Evolutionary conservation across 73 alveolate species (phyloP).

Genomic region (Blepharisma japonicum): DNA sequence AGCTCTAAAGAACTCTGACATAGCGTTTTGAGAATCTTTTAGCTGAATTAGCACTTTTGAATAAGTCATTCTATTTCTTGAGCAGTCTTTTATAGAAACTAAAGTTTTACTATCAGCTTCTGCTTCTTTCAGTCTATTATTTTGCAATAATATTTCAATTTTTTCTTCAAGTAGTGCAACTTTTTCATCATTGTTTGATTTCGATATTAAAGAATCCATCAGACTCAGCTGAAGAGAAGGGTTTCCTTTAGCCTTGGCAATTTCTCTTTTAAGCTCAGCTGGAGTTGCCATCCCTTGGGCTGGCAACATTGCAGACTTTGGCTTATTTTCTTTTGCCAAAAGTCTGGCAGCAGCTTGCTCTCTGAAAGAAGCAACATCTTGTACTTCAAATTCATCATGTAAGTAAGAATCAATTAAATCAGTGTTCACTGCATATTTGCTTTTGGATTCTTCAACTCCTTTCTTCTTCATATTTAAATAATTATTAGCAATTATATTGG

Average conservation of each 20-base stretch:
- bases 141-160: not conserved
- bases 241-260: conserved; percentile 16
- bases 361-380: not conserved
- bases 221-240: conserved; percentile 17
- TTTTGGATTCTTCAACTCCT: conserved; percentile 5
- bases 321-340: not conserved
- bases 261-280: conserved; percentile 10
- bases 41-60: not conserved
- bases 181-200: not conserved
- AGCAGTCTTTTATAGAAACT: not conserved
- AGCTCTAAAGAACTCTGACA: conserved; percentile 2
- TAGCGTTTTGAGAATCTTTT: not conserved
- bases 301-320: conserved; percentile 3
- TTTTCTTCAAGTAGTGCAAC: not conserved
- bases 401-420: not conserved
- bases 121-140: conserved; percentile 2
- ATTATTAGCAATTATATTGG: too few relatives aligned
- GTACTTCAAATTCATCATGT: conserved; percentile 3
- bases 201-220: conserved; percentile 14
- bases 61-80: not conserved
- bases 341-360: conserved; percentile 7
- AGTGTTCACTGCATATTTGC: not conserved
- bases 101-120: conserved; percentile 10
- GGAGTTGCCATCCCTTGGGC: conserved; percentile 6
- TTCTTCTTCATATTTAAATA: too few relatives aligned